Evolutionary conservation across 2,329 filamentous ascomycete genomes (phyloP).

Genomic region (Hortaea werneckii): DNA sequence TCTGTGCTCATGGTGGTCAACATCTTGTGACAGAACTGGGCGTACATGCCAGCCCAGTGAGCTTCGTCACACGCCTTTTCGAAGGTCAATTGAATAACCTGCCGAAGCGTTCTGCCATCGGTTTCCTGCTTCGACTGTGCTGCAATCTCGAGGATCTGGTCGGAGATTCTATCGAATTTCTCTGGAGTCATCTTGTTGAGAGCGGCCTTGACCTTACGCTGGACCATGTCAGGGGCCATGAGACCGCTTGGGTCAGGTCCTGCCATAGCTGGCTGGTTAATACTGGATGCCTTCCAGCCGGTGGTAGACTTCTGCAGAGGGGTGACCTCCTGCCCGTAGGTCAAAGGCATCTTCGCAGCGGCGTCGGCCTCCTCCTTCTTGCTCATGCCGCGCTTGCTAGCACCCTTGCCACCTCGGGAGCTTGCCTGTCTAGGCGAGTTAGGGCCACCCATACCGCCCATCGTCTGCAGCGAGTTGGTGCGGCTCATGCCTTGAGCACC

Average conservation of each 20-base stretch:
- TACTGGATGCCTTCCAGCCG: slow-evolving; percentile 82
- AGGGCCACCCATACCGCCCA: slow-evolving; percentile 51
- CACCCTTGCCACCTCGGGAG: slow-evolving; percentile 45
- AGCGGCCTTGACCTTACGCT: slow-evolving; percentile 96
- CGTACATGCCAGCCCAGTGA: slow-evolving; percentile 98
- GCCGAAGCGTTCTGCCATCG: slow-evolving; percentile 86
- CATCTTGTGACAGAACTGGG: slow-evolving; percentile 97
- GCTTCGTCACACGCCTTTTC: slow-evolving; percentile 98
- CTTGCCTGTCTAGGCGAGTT: slow-evolving; percentile 54
- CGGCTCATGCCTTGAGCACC: slow-evolving; percentile 47
- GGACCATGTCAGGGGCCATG: slow-evolving; percentile 84
- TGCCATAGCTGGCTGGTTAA: slow-evolving; percentile 40
- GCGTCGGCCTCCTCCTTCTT: slow-evolving; percentile 54
- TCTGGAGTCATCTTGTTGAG: slow-evolving; percentile 99
- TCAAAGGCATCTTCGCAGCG: slow-evolving; percentile 86
- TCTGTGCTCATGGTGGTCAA: slow-evolving; percentile 88
- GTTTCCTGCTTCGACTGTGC: slow-evolving; percentile 91
- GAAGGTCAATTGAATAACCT: slow-evolving; percentile 97
- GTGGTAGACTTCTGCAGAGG: slow-evolving; percentile 60
- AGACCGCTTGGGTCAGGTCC: slow-evolving; percentile 42
- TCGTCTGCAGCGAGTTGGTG: slow-evolving; percentile 47
- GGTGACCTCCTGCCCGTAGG: slow-evolving; percentile 70
- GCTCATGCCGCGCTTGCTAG: slow-evolving; percentile 48
- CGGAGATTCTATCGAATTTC: slow-evolving; percentile 92
- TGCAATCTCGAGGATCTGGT: slow-evolving; percentile 85